Percentiles rank a stretch among this genome's conserved stretches.
Conservation (phyloP, 1,284 basidiomycete genomes). For the Cryptococcus neoformans region DNA sequence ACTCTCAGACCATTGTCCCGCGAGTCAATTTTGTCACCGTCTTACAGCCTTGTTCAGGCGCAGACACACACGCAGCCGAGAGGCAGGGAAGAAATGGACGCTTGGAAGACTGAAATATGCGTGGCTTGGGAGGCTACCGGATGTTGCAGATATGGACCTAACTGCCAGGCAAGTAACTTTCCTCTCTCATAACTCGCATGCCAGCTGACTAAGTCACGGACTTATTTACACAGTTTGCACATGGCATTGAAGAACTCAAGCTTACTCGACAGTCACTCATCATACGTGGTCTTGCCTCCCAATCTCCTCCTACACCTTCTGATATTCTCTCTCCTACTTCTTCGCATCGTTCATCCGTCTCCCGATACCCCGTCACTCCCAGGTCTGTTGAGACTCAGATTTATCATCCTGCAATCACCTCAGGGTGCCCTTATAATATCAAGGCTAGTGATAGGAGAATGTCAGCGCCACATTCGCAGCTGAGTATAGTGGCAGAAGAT, state of each 20-base stretch:
- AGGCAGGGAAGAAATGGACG: background rate
- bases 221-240: constrained; percentile 19
- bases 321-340: background rate
- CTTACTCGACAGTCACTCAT: background rate
- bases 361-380: background rate
- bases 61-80: background rate
- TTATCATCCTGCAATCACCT: too few relatives aligned
- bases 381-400: too few relatives aligned
- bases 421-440: too few relatives aligned
- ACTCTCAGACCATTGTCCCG: background rate
- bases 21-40: background rate
- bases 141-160: constrained; percentile 10
- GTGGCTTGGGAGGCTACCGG: constrained; percentile 7
- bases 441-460: background rate
- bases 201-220: background rate
- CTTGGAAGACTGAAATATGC: constrained; percentile 18
- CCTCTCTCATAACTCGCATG: background rate
- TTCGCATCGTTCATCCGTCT: background rate
- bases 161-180: constrained; percentile 13
- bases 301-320: background rate
- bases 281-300: background rate
- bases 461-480: background rate
- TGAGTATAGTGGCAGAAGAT: background rate
- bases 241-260: constrained; percentile 20
- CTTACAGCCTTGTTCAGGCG: background rate